These are phyloP conservation scores for Tremellales sp. DNA, from an alignment of 1,284 basidiomycete species.

Conservation along the genomic window DNA sequence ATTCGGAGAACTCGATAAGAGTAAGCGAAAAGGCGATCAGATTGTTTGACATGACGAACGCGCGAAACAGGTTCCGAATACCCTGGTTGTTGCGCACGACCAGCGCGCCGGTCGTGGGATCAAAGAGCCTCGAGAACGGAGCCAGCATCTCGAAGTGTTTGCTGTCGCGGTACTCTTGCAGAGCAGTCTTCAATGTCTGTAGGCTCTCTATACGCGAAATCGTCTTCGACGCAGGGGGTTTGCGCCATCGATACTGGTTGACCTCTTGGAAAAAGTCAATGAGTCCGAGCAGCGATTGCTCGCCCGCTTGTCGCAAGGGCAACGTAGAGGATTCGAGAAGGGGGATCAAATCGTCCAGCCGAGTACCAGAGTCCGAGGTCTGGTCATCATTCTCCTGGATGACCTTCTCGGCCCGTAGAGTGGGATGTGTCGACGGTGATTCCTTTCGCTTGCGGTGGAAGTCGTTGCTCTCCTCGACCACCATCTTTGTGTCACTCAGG, in stretches of 20 bases:
- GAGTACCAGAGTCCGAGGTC: constrained; percentile 1
- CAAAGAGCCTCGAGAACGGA: constrained; percentile 52
- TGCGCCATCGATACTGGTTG: constrained; percentile 55
- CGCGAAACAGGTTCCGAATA: constrained; percentile 48
- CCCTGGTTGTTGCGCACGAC: constrained; percentile 12
- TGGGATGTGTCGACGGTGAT: constrained; percentile 14
- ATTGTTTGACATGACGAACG: constrained; percentile 49
- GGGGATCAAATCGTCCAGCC: constrained; percentile 51
- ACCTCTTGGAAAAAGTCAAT: constrained; percentile 50
- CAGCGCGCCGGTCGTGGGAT: constrained; percentile 37
- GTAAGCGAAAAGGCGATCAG: constrained; percentile 40
- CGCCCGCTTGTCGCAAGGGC: constrained; percentile 50
- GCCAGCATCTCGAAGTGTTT: constrained; percentile 53
- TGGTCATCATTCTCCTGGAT: constrained; percentile 13
- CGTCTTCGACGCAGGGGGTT: constrained; percentile 19
- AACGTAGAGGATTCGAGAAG: constrained; percentile 52
- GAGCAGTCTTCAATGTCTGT: constrained; percentile 43
- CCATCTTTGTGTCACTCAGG: constrained; percentile 16
- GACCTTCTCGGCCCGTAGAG: constrained; percentile 6
- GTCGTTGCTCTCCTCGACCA: constrained; percentile 31
- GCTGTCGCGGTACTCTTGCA: constrained; percentile 50
- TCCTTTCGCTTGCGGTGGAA: constrained; percentile 7
- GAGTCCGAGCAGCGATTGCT: constrained; percentile 45
- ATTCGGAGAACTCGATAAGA: constrained; percentile 40
- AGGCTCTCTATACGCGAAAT: constrained; percentile 49